A percentile compares a stretch with the other conserved stretches of the same genome.
These are phyloP conservation scores for Zygotorulaspora danielsina DNA, from an alignment of 805 yeast species.

Conservation along the genomic window DNA sequence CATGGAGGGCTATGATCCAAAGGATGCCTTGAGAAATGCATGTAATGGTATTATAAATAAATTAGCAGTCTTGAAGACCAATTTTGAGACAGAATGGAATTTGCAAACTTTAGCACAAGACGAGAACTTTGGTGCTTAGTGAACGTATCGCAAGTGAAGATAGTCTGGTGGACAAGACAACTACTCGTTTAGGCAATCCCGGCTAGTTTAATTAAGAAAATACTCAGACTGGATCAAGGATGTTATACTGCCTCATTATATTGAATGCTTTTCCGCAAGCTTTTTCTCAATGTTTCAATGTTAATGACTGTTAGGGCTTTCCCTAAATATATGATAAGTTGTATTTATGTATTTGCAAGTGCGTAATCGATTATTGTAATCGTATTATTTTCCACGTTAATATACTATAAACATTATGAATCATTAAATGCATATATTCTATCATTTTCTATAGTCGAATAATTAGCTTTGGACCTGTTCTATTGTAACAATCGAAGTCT, in stretches of 20 bases:
- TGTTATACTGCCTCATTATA: too few species aligned
- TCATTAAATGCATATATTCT: slow-evolving; percentile 3
- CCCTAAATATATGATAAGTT: too few species aligned
- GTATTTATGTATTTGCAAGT: too few species aligned
- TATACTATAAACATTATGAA: slow-evolving; percentile 3
- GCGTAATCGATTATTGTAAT: too few species aligned
- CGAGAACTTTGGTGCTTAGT: slow-evolving; percentile 35
- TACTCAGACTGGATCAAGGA: too few species aligned
- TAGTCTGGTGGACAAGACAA: too few species aligned
- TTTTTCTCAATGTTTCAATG: too few species aligned
- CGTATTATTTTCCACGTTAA: not conserved
- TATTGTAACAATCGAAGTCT: slow-evolving; percentile 32
- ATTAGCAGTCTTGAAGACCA: slow-evolving; percentile 65
- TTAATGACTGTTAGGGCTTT: too few species aligned
- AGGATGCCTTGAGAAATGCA: slow-evolving; percentile 85
- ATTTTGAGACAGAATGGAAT: slow-evolving; percentile 90
- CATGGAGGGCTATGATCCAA: slow-evolving; percentile 90
- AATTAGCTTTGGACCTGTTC: slow-evolving; percentile 16
- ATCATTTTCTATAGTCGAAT: not conserved
- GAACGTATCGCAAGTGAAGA: not conserved
- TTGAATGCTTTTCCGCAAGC: too few species aligned
- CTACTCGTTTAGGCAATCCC: too few species aligned
- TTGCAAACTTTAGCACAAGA: slow-evolving; percentile 67
- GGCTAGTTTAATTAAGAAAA: too few species aligned
- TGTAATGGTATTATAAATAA: slow-evolving; percentile 79